phyloP scores from a whole-genome alignment of 2,329 filamentous ascomycete species.

The Myriosclerotinia duriaeana region DNA sequence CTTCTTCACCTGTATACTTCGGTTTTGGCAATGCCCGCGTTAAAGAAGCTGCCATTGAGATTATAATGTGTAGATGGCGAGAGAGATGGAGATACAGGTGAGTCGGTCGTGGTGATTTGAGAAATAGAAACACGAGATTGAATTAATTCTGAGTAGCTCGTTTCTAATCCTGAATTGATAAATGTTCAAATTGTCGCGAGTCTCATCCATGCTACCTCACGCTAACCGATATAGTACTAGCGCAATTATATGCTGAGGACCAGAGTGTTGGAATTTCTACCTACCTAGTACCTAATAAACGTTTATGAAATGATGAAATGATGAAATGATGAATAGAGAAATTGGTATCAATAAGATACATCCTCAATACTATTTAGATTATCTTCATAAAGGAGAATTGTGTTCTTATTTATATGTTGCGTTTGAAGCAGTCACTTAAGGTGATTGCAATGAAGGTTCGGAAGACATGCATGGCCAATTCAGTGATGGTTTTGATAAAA shows the following conservation, averaged over 20 bases:
- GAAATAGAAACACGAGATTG: constrained; percentile 12
- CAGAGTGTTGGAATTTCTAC: too few species aligned
- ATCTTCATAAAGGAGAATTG: not conserved
- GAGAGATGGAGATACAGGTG: not conserved
- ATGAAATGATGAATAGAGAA: too few species aligned
- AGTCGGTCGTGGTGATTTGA: not conserved
- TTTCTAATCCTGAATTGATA: constrained; percentile 20
- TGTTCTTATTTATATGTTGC: too few species aligned
- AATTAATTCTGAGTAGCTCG: not conserved
- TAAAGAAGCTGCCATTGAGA: constrained; percentile 68
- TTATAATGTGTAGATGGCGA: constrained; percentile 49
- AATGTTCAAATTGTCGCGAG: constrained; percentile 26
- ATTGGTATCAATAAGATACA: too few species aligned
- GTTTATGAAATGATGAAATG: too few species aligned
- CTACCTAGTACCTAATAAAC: too few species aligned
- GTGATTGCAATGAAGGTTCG: not conserved
- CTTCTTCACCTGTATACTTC: constrained; percentile 86
- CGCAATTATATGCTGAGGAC: not conserved
- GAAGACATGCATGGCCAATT: not conserved
- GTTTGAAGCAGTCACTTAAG: too few species aligned
- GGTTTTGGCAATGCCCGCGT: constrained; percentile 82
- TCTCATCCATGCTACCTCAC: constrained; percentile 12
- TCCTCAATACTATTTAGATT: too few species aligned
- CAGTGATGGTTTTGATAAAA: not conserved
- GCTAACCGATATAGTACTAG: constrained; percentile 27